A percentile compares a stretch with the other conserved stretches of the same genome.
phyloP scores from a whole-genome alignment of 805 yeast genomes.

The Torulaspora quercuum region DNA sequence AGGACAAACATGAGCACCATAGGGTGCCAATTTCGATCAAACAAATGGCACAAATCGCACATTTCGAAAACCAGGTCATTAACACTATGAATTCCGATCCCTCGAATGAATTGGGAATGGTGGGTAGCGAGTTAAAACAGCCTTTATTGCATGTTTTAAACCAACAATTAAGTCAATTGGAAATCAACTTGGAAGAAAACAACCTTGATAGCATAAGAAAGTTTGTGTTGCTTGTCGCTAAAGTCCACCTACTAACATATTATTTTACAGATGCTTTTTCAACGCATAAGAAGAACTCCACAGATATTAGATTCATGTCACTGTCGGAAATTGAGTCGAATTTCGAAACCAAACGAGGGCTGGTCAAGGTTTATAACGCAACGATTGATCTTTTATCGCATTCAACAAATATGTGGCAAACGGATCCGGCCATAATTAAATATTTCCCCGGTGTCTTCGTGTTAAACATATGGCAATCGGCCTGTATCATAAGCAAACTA shows the following conservation, averaged over 20 bases:
- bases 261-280: constrained; percentile 58
- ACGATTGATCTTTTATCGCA: constrained; percentile 69
- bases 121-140: constrained; percentile 64
- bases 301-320: constrained; percentile 12
- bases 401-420: constrained; percentile 55
- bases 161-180: constrained; percentile 73
- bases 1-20: constrained; percentile 21
- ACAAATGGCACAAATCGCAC: constrained; percentile 78
- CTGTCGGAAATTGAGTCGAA: constrained; percentile 28
- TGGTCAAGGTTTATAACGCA: constrained; percentile 75
- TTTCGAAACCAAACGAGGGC: constrained; percentile 67
- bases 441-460: constrained; percentile 83
- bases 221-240: constrained; percentile 64
- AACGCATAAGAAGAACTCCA: constrained; percentile 8
- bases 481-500: constrained; percentile 76
- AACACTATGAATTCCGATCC: constrained; percentile 70
- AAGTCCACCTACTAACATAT: constrained; percentile 80
- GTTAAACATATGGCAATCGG: constrained; percentile 85
- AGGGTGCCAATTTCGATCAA: constrained; percentile 57
- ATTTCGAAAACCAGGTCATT: constrained; percentile 81
- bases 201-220: constrained; percentile 65
- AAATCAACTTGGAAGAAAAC: constrained; percentile 44
- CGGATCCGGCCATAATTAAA: constrained; percentile 60
- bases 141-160: constrained; percentile 70
- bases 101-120: constrained; percentile 61